Evolutionary conservation across 345 rosid species (phyloP).

Genomic region (Linum tenue): DNA sequence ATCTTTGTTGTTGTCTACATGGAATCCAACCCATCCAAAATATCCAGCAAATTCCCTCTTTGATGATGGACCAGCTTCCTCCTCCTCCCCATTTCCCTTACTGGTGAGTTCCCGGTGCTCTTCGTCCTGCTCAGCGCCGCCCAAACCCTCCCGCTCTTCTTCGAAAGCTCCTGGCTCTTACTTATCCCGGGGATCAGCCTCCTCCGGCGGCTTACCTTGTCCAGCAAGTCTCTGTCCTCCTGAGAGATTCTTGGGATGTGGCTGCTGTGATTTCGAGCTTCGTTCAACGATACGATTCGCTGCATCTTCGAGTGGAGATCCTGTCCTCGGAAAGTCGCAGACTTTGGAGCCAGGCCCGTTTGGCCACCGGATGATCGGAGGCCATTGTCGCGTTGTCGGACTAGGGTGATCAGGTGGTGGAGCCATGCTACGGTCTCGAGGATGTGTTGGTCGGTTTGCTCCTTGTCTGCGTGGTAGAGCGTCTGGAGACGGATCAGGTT

Average conservation of each 20-base stretch:
- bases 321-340: slow-evolving; percentile 26
- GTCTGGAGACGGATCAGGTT: slow-evolving; percentile 69
- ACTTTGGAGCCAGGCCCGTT: slow-evolving; percentile 20
- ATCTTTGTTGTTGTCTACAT: not conserved
- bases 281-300: slow-evolving; percentile 21
- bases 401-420: slow-evolving; percentile 49
- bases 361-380: not conserved
- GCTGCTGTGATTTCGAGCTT: slow-evolving; percentile 7
- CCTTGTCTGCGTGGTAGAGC: slow-evolving; percentile 67
- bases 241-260: slow-evolving; percentile 35
- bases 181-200: slow-evolving; percentile 50
- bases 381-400: slow-evolving; percentile 39
- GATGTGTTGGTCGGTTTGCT: slow-evolving; percentile 48
- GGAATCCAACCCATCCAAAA: slow-evolving; percentile 21
- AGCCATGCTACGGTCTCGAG: slow-evolving; percentile 78
- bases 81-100: slow-evolving; percentile 6
- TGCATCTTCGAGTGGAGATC: slow-evolving; percentile 30
- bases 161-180: slow-evolving; percentile 67
- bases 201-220: slow-evolving; percentile 28
- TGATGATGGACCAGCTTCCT: not conserved
- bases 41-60: slow-evolving; percentile 14
- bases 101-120: slow-evolving; percentile 68
- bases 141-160: slow-evolving; percentile 28
- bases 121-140: slow-evolving; percentile 43
- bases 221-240: slow-evolving; percentile 56